Conservation (phyloP, 164 flowering plant species). For the Aristolochia fimbriata region DNA sequence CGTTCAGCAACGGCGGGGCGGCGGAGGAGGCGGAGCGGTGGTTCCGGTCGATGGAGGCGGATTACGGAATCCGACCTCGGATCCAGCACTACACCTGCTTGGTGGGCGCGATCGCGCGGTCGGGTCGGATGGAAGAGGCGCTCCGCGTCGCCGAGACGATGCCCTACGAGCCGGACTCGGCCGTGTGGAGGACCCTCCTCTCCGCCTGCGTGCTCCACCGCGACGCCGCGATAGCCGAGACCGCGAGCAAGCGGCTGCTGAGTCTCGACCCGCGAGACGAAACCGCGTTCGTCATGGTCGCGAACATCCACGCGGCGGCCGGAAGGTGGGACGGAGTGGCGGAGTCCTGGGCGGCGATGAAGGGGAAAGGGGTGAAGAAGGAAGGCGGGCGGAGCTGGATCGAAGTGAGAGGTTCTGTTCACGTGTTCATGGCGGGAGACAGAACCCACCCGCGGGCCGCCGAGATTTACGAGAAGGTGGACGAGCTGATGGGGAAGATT, state of each 20-base stretch:
- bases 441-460: constrained; percentile 25
- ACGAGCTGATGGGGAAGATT: constrained; percentile 40
- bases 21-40: constrained; percentile 29
- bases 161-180: constrained; percentile 63
- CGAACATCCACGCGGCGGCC: constrained; percentile 36
- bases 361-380: constrained; percentile 34
- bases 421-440: constrained; percentile 59
- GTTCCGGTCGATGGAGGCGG: constrained; percentile 36
- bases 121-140: constrained; percentile 48
- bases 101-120: constrained; percentile 47
- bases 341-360: constrained; percentile 53
- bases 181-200: constrained; percentile 53
- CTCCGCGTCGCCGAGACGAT: constrained; percentile 39
- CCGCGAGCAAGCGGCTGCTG: constrained; percentile 25
- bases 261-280: constrained; percentile 43
- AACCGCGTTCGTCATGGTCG: constrained; percentile 53
- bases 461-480: constrained; percentile 40
- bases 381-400: constrained; percentile 65
- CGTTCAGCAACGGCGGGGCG: constrained; percentile 43
- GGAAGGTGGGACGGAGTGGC: constrained; percentile 50
- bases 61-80: constrained; percentile 39
- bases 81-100: constrained; percentile 70
- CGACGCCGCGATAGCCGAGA: constrained; percentile 26
- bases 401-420: constrained; percentile 41
- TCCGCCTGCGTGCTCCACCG: constrained; percentile 34